A percentile compares a stretch with the other conserved stretches of the same genome.
Conservation (phyloP, 352 stramenopile genomes). For the Phytophthora citricola region DNA sequence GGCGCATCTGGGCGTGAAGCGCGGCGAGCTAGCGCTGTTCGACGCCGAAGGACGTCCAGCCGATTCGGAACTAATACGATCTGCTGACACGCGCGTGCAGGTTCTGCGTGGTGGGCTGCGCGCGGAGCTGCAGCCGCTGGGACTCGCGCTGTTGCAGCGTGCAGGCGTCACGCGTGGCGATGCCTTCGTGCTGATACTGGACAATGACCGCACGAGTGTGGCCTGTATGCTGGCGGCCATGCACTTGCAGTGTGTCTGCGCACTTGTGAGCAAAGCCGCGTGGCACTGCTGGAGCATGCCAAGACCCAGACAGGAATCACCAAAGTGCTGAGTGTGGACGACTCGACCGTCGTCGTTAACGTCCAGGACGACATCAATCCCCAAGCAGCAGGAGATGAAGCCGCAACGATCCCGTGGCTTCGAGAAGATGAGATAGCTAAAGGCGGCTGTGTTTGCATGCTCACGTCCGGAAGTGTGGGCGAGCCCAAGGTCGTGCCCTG, state of each 20-base stretch:
- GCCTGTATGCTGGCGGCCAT: conserved; percentile 78
- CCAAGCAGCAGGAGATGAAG: conserved; percentile 22
- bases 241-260: conserved; percentile 64
- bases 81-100: conserved; percentile 31
- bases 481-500: conserved; percentile 80
- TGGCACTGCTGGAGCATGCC: conserved; percentile 56
- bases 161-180: conserved; percentile 42
- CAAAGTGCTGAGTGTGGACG: conserved; percentile 65
- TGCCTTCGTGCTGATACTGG: conserved; percentile 74
- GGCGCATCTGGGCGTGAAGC: conserved; percentile 66
- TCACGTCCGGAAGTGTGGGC: conserved; percentile 86
- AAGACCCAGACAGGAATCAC: conserved; percentile 64
- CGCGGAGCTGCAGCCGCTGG: conserved; percentile 52
- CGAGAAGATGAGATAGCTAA: conserved; percentile 34
- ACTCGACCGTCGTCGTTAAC: conserved; percentile 26
- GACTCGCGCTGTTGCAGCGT: conserved; percentile 44
- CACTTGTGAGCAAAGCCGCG: conserved; percentile 59
- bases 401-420: conserved; percentile 38
- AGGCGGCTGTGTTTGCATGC: conserved; percentile 70
- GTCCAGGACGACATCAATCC: conserved; percentile 27
- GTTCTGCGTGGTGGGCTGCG: conserved; percentile 55
- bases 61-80: conserved; percentile 6
- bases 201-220: conserved; percentile 78
- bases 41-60: conserved; percentile 25
- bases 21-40: conserved; percentile 62